These are phyloP conservation scores for Colletotrichum salicis DNA, from an alignment of 2,329 filamentous ascomycete species.

Conservation along the genomic window DNA sequence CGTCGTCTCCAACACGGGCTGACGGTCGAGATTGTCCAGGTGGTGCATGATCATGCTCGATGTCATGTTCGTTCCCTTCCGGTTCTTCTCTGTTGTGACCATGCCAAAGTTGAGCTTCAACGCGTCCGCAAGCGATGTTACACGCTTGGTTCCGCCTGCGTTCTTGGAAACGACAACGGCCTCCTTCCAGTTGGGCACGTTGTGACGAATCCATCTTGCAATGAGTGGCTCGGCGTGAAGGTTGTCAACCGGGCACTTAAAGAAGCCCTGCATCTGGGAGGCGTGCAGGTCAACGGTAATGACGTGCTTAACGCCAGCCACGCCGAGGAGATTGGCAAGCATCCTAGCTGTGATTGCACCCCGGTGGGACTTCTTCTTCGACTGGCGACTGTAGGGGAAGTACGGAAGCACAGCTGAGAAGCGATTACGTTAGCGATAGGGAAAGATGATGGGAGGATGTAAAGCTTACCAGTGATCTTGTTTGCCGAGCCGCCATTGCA, in stretches of 20 bases:
- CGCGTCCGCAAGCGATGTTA: slow-evolving; percentile 94
- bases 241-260: slow-evolving; percentile 97
- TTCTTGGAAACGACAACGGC: slow-evolving; percentile 99
- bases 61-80: slow-evolving; percentile 70
- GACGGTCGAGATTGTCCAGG: slow-evolving; percentile 68
- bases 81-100: slow-evolving; percentile 84
- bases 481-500: slow-evolving; percentile 98
- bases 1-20: slow-evolving; percentile 52
- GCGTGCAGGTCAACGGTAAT: slow-evolving; percentile 97
- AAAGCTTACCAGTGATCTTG: slow-evolving; percentile 85
- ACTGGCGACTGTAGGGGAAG: slow-evolving; percentile 99
- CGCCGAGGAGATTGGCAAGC: slow-evolving; percentile 92
- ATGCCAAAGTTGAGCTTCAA: slow-evolving; percentile 98
- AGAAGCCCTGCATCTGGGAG: slow-evolving; percentile 99
- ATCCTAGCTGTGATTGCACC: slow-evolving; percentile 97
- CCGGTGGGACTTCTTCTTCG: slow-evolving; percentile 97
- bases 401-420: slow-evolving; percentile 83
- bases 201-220: slow-evolving; percentile 92
- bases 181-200: slow-evolving; percentile 87
- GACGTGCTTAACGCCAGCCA: slow-evolving; percentile 96
- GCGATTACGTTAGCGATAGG: slow-evolving; percentile 4
- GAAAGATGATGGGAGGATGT: slow-evolving; percentile 13
- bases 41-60: slow-evolving; percentile 82
- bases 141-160: slow-evolving; percentile 94
- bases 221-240: slow-evolving; percentile 95